Evolutionary conservation across 148 eudicot species (phyloP).

Genomic region (Vaccinium macrocarpon): DNA sequence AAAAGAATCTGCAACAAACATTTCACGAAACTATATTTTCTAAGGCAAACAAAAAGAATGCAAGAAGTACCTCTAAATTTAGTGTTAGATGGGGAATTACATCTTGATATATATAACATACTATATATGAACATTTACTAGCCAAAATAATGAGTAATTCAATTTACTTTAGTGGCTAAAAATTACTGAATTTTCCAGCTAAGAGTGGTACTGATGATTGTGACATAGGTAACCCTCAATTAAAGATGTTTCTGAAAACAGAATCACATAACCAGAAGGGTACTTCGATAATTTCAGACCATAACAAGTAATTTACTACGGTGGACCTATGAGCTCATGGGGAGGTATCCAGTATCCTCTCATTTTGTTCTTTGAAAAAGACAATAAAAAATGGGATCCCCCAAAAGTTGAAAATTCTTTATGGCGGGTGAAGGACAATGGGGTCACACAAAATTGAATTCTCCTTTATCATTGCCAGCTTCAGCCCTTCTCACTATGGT

Average conservation of each 20-base stretch:
- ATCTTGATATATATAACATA: no score
- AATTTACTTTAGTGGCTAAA: not conserved
- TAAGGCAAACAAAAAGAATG: no score
- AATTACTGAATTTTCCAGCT: not conserved
- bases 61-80: no score
- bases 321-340: constrained; percentile 20
- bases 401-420: not conserved
- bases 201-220: not conserved
- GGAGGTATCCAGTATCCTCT: not conserved
- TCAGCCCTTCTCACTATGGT: constrained; percentile 18
- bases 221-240: not conserved
- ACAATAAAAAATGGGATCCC: not conserved
- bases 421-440: constrained; percentile 12
- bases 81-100: no score
- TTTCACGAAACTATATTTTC: no score
- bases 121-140: no score
- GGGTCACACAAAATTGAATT: constrained; percentile 12
- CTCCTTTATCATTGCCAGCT: constrained; percentile 22
- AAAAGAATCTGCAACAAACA: no score
- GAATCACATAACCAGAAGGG: not conserved
- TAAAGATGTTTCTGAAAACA: not conserved
- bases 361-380: not conserved
- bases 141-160: not conserved
- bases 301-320: not conserved
- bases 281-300: not conserved